These are phyloP conservation scores for Solanum chaucha DNA, from an alignment of 257 asterid species.

Conservation along the genomic window DNA sequence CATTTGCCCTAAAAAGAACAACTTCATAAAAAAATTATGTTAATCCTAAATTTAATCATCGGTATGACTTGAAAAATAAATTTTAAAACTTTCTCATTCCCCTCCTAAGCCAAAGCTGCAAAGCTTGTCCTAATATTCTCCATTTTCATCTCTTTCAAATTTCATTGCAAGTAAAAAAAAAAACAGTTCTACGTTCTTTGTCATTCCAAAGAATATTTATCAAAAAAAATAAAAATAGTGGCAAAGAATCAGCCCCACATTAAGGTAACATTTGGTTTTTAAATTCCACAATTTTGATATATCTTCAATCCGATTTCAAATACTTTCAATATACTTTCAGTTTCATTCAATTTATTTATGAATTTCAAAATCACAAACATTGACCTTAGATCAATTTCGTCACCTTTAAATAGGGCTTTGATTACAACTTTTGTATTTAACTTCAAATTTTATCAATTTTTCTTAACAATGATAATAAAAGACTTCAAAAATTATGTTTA, in stretches of 20 bases:
- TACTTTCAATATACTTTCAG: background rate
- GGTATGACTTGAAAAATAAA: too few relatives aligned
- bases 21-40: too few relatives aligned
- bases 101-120: background rate
- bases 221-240: background rate
- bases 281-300: background rate
- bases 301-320: background rate
- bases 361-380: background rate
- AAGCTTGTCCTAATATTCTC: background rate
- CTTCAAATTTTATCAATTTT: background rate
- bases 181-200: background rate
- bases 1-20: too few relatives aligned
- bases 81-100: background rate
- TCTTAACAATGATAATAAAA: background rate
- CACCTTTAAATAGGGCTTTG: background rate
- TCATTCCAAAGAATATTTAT: too few relatives aligned
- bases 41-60: too few relatives aligned
- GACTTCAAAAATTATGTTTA: background rate
- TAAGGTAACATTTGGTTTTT: background rate
- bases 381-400: background rate
- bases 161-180: background rate
- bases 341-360: background rate
- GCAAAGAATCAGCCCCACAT: background rate
- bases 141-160: background rate
- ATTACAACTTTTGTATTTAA: background rate